Base-by-base conservation (phyloP, 306 rosid genomes). In the Casuarina glauca region DNA sequence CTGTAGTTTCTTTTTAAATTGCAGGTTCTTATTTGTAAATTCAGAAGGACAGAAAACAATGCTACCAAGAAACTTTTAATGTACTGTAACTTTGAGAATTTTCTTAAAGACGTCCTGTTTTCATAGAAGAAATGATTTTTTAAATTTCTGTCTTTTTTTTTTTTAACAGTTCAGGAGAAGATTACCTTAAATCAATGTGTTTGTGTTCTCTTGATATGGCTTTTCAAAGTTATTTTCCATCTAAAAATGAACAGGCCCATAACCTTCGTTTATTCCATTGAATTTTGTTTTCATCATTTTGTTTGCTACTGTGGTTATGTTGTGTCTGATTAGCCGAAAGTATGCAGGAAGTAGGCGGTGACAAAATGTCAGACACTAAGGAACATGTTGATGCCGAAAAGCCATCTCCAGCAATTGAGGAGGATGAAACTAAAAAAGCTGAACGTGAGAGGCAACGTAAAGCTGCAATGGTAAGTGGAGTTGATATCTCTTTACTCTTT, bases 301-400 rank as follows among this genome's bases (percentile, higher is more conserved):
- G 50, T 35, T 68, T 36, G 74, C 62, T 58, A 36, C 73, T 82
- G 61, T 38, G 42, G 46, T 82, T 51, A 12, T 69, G 44, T 15
- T 2, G 58, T 43, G 46, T 78, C 62, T 20, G n/a, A 45, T 72
- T 53, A 75, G 16, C 74, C 52, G 74, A 26, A 75, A 11, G 0
- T 60, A 20, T 26, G 79, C 89, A 93, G 96, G 92, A 91, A 50
- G 85, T 82, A 7, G 82, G 69, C 49, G 77, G 64, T 32, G 73
- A 81, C 9, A 13, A 60, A 57, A 74, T 68, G 78, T 64, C 83
- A 19, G 78, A 72, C 57, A 69, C 70, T 42, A 80, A 54, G 50
- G 83, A 78, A 15, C 70, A 67, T 36, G 44, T 61, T 76, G 86
- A 85, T 57, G 70, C 79, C 72, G 75, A 76, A 64, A 74, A 52